Percentiles rank a stretch among this genome's conserved stretches.
phyloP scores from a whole-genome alignment of 179 eudicot genomes.

The Spinacia oleracea region DNA sequence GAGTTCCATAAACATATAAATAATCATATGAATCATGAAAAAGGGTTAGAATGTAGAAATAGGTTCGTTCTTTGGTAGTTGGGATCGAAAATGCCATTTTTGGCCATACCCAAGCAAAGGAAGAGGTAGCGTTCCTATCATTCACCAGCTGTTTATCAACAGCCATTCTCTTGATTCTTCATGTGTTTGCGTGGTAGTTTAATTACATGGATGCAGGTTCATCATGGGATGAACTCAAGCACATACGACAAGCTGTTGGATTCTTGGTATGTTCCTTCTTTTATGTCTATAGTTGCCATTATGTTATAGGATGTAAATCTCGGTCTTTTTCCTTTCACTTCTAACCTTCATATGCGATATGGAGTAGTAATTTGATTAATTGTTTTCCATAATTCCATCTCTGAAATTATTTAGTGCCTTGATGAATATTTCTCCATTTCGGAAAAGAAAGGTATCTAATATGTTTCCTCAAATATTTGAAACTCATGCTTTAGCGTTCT shows the following conservation, averaged over 20 bases:
- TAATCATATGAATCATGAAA: no score
- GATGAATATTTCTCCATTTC: neutral
- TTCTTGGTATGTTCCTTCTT: conserved; percentile 60
- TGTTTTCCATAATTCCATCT: neutral
- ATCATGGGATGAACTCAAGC: conserved; percentile 76
- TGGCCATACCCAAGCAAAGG: conserved; percentile 59
- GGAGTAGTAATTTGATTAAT: neutral
- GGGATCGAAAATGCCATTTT: no score
- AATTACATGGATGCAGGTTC: conserved; percentile 42
- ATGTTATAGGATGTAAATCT: neutral
- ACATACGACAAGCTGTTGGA: conserved; percentile 69
- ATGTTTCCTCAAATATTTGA: neutral
- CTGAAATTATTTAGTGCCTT: neutral
- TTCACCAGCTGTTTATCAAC: conserved; percentile 10
- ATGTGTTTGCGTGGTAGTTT: neutral
- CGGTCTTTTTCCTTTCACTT: neutral
- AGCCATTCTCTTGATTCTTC: neutral
- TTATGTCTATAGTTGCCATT: neutral
- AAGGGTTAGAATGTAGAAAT: no score
- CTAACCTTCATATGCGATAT: neutral
- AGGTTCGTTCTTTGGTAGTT: no score
- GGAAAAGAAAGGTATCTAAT: neutral
- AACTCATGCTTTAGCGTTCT: neutral
- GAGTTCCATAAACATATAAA: no score
- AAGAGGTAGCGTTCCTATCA: conserved; percentile 53